phyloP scores from a whole-genome alignment of 305 asterid species.

The Petunia hybrid region DNA sequence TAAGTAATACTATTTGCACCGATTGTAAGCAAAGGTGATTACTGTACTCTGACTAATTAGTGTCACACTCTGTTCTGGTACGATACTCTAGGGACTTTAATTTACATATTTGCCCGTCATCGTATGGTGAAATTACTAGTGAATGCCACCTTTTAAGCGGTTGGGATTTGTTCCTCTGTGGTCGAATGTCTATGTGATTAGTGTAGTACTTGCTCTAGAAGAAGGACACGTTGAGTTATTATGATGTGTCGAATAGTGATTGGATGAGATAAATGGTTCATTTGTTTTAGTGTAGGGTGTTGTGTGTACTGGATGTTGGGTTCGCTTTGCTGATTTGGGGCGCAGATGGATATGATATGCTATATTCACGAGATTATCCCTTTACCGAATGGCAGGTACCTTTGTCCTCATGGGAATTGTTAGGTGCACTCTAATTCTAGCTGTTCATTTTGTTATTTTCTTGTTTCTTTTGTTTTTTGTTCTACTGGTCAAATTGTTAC shows the following conservation, averaged over 20 bases:
- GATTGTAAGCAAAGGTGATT: constrained; percentile 5
- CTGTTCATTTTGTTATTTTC: background rate
- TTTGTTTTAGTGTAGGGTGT: background rate
- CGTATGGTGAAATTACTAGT: background rate
- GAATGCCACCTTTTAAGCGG: background rate
- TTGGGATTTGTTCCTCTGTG: background rate
- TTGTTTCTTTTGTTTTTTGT: too few relatives aligned
- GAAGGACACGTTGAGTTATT: background rate
- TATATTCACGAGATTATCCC: background rate
- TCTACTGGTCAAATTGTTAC: too few relatives aligned
- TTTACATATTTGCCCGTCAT: background rate
- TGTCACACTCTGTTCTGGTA: background rate
- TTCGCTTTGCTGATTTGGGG: background rate
- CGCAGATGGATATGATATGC: too few relatives aligned
- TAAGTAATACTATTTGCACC: background rate
- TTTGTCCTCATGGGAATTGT: background rate
- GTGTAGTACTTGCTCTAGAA: background rate
- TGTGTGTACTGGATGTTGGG: background rate
- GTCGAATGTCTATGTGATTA: too few relatives aligned
- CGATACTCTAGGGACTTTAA: background rate
- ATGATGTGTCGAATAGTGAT: background rate
- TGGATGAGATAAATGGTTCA: background rate
- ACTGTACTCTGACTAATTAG: background rate
- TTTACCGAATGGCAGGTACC: background rate
- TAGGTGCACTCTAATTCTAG: background rate